These are phyloP conservation scores for Coniferiporia sulphurascens DNA, from an alignment of 1,284 basidiomycete genomes.

Conservation along the genomic window DNA sequence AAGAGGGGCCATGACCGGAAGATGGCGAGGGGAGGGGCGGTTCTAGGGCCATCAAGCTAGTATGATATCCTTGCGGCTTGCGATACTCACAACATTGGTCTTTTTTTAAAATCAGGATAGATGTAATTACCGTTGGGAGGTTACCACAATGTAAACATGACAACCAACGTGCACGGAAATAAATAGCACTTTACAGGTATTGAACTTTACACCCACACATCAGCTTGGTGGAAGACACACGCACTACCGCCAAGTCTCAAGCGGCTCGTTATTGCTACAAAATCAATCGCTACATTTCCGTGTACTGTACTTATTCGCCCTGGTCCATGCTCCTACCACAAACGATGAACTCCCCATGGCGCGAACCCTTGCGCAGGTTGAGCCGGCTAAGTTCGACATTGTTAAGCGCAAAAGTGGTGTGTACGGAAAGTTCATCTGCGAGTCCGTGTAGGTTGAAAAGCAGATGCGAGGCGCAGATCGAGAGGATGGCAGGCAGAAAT, in stretches of 20 bases:
- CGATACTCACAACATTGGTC: too few relatives aligned
- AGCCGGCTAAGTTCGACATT: conserved; percentile 14
- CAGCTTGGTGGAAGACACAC: too few relatives aligned
- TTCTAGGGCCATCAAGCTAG: conserved; percentile 10
- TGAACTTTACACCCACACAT: too few relatives aligned
- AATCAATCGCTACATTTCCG: too few relatives aligned
- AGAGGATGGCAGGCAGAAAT: conserved; percentile 12
- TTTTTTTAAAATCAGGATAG: too few relatives aligned
- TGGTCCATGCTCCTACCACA: background rate
- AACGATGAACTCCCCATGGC: conserved; percentile 12
- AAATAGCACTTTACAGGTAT: too few relatives aligned
- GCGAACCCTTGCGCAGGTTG: conserved; percentile 9
- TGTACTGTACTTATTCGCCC: background rate
- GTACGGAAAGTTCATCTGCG: conserved; percentile 11
- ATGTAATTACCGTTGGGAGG: too few relatives aligned
- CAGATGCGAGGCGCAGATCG: conserved; percentile 11
- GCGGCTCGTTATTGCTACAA: too few relatives aligned
- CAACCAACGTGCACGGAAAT: too few relatives aligned
- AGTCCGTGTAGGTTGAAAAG: conserved; percentile 16
- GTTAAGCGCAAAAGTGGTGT: conserved; percentile 14
- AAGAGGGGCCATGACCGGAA: conserved; percentile 76
- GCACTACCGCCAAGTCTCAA: too few relatives aligned
- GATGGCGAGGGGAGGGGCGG: conserved; percentile 43
- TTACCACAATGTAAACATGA: too few relatives aligned
- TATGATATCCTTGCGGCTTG: background rate